Base-by-base conservation (phyloP, 768 basidiomycete species). In the Glaciozyma martinii region DNA sequence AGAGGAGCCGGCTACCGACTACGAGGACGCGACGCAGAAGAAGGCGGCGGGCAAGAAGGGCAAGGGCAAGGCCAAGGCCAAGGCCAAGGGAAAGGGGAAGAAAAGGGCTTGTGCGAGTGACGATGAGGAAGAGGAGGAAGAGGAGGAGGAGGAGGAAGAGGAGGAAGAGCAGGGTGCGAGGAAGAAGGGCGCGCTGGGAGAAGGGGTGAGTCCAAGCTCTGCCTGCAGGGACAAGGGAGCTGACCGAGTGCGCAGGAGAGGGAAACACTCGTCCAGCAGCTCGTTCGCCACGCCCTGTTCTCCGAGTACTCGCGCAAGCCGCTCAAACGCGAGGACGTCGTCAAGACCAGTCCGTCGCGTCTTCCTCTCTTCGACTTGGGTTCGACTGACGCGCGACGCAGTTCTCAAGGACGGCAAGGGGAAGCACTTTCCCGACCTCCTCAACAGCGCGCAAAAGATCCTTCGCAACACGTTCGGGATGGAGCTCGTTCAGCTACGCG, bases 201-300 rank as follows among this genome's bases (percentile, higher is more conserved):
- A 70, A 19, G 62, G 58, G 19, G 68, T 70, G 30, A 13, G 58
- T 42, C 2, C 30, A n/a, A 25, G 3, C 9, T 13, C 23, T 6
- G 8, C 10, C 10, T 7, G 13, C 5, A 18, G 16, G 23, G 42
- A 44, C 2, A 16, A 43, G 43, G 30, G 23, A 16, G 29, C 13
- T 42, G 3, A 29, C 44, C 52, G 19, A 13, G 23, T 19, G 2
- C 12, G n/a, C 54, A 92, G 89, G 83, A 86, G 25, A 71, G 85
- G 29, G 78, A 80, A n/a, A 80, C 82, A 58, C 85, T 83, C 74
- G 87, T 87, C 0, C 80, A 82, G 56, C 84, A 85, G 58, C 81
- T 94, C 40, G 88, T 87, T 15, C 82, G 90, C 23, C 80, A 90
- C 29, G 89, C 90, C 3, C 79, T 97, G 49, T 93, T 91, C 75